Evolutionary conservation across 345 rosid genomes (phyloP).

Genomic region (rapeseed (Brassica napus)): DNA sequence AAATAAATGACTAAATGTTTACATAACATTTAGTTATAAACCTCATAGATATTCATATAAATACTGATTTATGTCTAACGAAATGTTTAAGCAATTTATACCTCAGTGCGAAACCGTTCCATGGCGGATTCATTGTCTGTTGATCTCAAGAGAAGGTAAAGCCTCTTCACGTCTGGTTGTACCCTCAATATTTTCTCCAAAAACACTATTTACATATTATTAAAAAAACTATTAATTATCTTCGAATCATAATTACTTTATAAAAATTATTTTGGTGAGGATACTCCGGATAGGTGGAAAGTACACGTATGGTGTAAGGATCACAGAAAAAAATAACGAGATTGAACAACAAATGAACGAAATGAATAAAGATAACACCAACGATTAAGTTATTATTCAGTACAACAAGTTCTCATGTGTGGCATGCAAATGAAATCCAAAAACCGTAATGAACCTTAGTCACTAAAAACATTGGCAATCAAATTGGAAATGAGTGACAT

Average conservation of each 20-base stretch:
- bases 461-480: background rate
- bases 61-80: background rate
- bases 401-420: background rate
- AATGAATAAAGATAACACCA: background rate
- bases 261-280: background rate
- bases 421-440: slow-evolving; percentile 3
- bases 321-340: background rate
- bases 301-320: background rate
- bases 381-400: background rate
- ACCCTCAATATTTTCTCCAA: slow-evolving; percentile 79
- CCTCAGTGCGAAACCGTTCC: slow-evolving; percentile 71
- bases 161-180: slow-evolving; percentile 78
- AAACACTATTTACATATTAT: slow-evolving; percentile 45
- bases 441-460: background rate
- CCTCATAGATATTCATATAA: background rate
- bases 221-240: background rate
- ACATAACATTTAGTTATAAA: background rate
- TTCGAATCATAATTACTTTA: background rate
- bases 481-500: background rate
- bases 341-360: background rate
- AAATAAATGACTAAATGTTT: background rate
- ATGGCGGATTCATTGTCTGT: slow-evolving; percentile 64
- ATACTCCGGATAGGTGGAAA: background rate
- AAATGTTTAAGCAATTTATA: slow-evolving; percentile 9
- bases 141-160: slow-evolving; percentile 79